Evolutionary conservation across 805 yeast genomes (phyloP), one percentile per base, ranked within the genome.

Genomic region (Lipomyces yamanashiensis): DNA sequence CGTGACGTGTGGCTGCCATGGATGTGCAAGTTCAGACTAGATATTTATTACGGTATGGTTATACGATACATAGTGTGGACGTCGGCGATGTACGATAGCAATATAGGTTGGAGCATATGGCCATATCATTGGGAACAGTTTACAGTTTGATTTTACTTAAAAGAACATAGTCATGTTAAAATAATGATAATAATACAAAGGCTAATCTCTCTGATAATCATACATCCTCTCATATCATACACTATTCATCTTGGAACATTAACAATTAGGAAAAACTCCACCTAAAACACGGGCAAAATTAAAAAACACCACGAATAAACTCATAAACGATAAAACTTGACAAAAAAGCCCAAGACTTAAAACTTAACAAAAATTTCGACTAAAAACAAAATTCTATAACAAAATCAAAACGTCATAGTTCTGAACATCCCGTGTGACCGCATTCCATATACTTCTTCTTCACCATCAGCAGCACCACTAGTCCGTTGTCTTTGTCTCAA

Each of bases 1-100:
- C 74, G 81, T 87, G 6, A 88, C 87, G 37, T 90, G 96, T 78
- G 97, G 97, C 0, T 90, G 97, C 71, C 78, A 81, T 64, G 96
- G 96, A 6, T 90, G 97, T 73, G 84, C 93, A 1, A 87, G 92
- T 71, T 81, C 85, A 19, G 95, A 89, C 72, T 89, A 72, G 75
- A 15, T 41, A 8, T 50, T 13, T n/a, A n/a, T 21, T n/a, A 10
- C 13, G 37, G n/a, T 1, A 12, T 28, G 17, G 40, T 37, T 55
- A 23, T 33, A 44, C 52, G 34, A 45, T 45, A 45, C 13, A 21
- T 2, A 9, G 28, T 23, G 9, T 15, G 10, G 19, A 39, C 8
- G 33, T 40, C 34, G 36, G 21, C 6, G 15, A 37, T 21, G 34
- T 21, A 49, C 39, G 54, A 28, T 41, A 40, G 45, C 21, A 36